A percentile compares a stretch with the other conserved stretches of the same genome.
These are phyloP conservation scores for Gossypium australe DNA, from an alignment of 345 rosid species.

Conservation along the genomic window DNA sequence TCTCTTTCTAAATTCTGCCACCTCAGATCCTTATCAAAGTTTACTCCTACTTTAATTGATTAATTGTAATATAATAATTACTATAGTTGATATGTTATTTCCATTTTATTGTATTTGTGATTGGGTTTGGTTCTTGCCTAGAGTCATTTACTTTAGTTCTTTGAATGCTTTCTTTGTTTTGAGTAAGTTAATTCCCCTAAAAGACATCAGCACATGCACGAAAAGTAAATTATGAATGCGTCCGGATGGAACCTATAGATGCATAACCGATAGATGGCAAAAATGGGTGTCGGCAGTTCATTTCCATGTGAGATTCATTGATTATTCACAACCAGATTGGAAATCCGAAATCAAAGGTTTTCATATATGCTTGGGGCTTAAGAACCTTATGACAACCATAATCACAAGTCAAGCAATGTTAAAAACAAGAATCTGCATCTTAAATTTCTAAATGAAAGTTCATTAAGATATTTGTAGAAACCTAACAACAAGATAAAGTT, in stretches of 20 bases:
- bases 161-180: not conserved
- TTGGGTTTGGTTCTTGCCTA: not conserved
- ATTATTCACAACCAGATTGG: not conserved
- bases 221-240: not conserved
- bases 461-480: not conserved
- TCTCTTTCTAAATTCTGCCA: not conserved
- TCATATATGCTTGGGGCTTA: not conserved
- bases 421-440: not conserved
- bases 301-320: not conserved
- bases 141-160: not conserved
- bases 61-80: not conserved
- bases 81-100: not conserved
- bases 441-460: not conserved
- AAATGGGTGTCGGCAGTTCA: not conserved
- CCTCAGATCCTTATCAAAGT: too few species aligned
- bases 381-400: not conserved
- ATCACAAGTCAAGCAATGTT: not conserved
- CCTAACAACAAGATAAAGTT: not conserved
- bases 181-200: too few species aligned
- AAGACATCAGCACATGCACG: not conserved
- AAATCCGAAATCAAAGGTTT: not conserved
- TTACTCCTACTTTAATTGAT: not conserved
- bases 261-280: not conserved
- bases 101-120: not conserved
- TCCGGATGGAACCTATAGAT: not conserved